Evolutionary conservation across 1,284 basidiomycete genomes (phyloP), one percentile per base, ranked within the genome.

Genomic region (Cryptococcus maquisensis): DNA sequence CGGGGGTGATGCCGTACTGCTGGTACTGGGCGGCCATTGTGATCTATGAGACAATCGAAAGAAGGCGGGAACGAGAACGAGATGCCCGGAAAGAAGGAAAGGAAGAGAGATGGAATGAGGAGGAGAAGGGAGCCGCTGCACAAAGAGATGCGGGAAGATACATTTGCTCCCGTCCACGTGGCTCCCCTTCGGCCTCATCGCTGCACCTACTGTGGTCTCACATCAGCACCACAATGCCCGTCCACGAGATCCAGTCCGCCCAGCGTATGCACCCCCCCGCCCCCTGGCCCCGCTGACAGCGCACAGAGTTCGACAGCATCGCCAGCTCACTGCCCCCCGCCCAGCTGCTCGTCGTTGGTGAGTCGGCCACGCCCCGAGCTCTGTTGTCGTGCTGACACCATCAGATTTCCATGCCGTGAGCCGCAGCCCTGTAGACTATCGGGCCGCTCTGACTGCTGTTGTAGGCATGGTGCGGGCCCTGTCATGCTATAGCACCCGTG

Each of bases 401-500:
- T 40, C 35, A 70, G 71, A 76, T 58, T 74, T 72, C 57, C 70
- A 73, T 52, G 71, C 72, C 18, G 68, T 70, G 53, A 23, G 67
- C 61, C 40, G 16, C 35, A 37, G 18, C 18, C 40, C n/a, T n/a
- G n/a, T n/a, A n/a, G n/a, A n/a, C n/a, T n/a, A n/a, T n/a, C 26
- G 35, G 36, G 32, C 38, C 32, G 9, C 18, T 13, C 24, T 26
- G 46, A 36, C 44, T 39, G 8, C n/a, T 18, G 9, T 36, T 21
- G n/a, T 35, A 69, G 67, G 52, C 52, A 21, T 75, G 70, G 67
- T 72, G 72, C 56, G 69, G 71, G 15, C 73, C 73, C 6, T 73
- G 72, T 59, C 72, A 75, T 56, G 68, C 68, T 24, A 76, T 78
- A 46, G 73, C 74, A 1, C 77, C 77, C 1, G 65, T 72, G 3